Conservation (phyloP, 768 basidiomycete species). For the Cystoderma amianthinum region DNA sequence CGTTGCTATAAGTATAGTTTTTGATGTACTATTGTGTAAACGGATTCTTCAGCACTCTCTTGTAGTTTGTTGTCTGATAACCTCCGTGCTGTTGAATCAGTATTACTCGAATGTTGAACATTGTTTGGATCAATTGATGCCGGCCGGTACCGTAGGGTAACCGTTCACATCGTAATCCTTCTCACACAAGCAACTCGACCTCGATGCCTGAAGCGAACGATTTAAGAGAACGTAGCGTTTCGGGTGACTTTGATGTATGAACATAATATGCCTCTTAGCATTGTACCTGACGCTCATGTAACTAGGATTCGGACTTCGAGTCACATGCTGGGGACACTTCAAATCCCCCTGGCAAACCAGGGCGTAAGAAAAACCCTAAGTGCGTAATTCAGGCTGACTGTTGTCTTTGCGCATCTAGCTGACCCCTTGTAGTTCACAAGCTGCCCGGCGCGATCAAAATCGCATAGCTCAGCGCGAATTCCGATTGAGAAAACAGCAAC, state of each 20-base stretch:
- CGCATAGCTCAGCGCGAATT: constrained; percentile 93
- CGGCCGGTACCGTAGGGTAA: constrained; percentile 1
- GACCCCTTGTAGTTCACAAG: constrained; percentile 60
- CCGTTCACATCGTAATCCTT: constrained; percentile 32
- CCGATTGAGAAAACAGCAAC: constrained; percentile 85
- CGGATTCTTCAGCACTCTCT: too few species aligned
- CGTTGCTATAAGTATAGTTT: too few species aligned
- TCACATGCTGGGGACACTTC: constrained; percentile 35
- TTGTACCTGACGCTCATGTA: constrained; percentile 4
- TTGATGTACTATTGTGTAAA: too few species aligned
- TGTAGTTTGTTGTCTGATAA: not conserved
- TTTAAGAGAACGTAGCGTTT: constrained; percentile 57
- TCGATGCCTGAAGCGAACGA: constrained; percentile 43
- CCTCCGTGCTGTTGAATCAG: too few species aligned
- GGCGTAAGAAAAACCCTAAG: constrained; percentile 90
- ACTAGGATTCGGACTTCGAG: constrained; percentile 63
- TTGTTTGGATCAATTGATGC: not conserved
- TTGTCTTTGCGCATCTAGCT: constrained; percentile 8
- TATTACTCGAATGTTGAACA: too few species aligned
- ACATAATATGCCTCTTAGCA: not conserved
- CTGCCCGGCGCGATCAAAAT: constrained; percentile 83
- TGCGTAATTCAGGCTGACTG: constrained; percentile 22
- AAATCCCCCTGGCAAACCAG: constrained; percentile 55
- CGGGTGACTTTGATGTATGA: constrained; percentile 49
- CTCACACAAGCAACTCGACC: constrained; percentile 31